phyloP scores from a whole-genome alignment of 1,284 basidiomycete species.

The Schizophyllum amplum region DNA sequence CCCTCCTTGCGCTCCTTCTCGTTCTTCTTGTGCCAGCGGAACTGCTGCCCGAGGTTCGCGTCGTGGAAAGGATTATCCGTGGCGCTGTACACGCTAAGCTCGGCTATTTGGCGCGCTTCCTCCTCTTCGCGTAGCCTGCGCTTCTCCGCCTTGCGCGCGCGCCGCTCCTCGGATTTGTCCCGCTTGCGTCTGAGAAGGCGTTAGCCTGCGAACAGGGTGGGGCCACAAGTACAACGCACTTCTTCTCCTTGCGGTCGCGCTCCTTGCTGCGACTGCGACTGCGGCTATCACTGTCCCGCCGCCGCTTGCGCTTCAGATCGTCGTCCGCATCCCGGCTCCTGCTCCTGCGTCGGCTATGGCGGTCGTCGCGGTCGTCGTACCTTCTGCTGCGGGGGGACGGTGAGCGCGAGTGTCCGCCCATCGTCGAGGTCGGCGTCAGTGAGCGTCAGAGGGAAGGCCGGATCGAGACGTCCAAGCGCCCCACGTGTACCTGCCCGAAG shows the following conservation, averaged over 20 bases:
- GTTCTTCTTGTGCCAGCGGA: constrained; percentile 97
- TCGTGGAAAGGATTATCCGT: constrained; percentile 98
- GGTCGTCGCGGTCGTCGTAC: constrained; percentile 28
- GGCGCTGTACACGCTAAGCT: constrained; percentile 88
- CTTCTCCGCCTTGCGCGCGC: constrained; percentile 75
- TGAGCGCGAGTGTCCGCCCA: constrained; percentile 35
- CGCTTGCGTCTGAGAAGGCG: constrained; percentile 55
- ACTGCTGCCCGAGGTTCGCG: constrained; percentile 89
- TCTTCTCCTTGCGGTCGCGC: constrained; percentile 46
- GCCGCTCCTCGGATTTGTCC: constrained; percentile 72
- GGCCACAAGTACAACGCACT: constrained; percentile 32
- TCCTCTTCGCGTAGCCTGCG: constrained; percentile 78
- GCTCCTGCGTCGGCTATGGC: constrained; percentile 28
- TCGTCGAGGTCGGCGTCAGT: constrained; percentile 7
- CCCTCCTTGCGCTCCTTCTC: constrained; percentile 94
- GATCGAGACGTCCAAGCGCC: neutral
- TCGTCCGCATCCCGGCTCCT: constrained; percentile 34
- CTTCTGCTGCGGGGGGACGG: constrained; percentile 33
- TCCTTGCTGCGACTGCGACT: constrained; percentile 31
- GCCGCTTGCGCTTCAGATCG: constrained; percentile 26
- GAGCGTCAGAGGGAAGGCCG: neutral
- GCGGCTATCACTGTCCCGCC: neutral
- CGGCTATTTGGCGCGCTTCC: constrained; percentile 80
- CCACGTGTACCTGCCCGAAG: neutral
- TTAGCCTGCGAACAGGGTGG: constrained; percentile 1